Conservation (phyloP, 495 filamentous ascomycete genomes). For the Penicillium malachiteum region DNA sequence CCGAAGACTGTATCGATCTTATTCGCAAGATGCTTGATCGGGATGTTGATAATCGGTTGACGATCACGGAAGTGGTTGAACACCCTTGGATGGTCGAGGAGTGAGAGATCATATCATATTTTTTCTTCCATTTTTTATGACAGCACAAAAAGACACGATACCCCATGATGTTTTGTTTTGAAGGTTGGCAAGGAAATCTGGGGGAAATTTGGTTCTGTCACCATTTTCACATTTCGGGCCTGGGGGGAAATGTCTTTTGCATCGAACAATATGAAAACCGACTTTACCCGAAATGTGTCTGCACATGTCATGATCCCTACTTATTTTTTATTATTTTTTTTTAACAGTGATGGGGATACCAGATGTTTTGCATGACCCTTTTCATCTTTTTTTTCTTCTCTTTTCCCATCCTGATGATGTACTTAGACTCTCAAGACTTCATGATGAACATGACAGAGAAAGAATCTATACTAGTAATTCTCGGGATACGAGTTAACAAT, state of each 20-base stretch:
- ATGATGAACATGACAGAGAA: not conserved
- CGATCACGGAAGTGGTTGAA: slow-evolving; percentile 79
- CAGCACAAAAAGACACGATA: slow-evolving; percentile 28
- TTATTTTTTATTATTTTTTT: not conserved
- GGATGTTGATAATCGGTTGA: slow-evolving; percentile 76
- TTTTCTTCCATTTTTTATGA: slow-evolving; percentile 13
- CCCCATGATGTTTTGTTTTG: slow-evolving; percentile 33
- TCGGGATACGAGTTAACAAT: not conserved
- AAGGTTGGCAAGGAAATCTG: slow-evolving; percentile 4
- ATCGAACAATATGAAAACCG: not conserved
- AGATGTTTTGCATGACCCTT: not conserved
- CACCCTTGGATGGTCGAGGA: slow-evolving; percentile 68
- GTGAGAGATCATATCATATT: slow-evolving; percentile 9
- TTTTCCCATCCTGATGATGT: not conserved
- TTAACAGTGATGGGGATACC: not conserved
- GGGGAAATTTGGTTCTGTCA: not conserved
- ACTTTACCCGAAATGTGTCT: not conserved
- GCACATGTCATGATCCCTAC: slow-evolving; percentile 2
- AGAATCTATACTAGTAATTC: not conserved
- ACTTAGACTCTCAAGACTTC: not conserved
- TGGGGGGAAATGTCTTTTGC: slow-evolving; percentile 2
- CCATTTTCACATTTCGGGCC: not conserved
- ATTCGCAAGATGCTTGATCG: slow-evolving; percentile 89
- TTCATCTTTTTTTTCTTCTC: not conserved
- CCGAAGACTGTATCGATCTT: slow-evolving; percentile 85